Base-by-base conservation (phyloP, 495 filamentous ascomycete genomes). In the Xylaria palmicola region DNA sequence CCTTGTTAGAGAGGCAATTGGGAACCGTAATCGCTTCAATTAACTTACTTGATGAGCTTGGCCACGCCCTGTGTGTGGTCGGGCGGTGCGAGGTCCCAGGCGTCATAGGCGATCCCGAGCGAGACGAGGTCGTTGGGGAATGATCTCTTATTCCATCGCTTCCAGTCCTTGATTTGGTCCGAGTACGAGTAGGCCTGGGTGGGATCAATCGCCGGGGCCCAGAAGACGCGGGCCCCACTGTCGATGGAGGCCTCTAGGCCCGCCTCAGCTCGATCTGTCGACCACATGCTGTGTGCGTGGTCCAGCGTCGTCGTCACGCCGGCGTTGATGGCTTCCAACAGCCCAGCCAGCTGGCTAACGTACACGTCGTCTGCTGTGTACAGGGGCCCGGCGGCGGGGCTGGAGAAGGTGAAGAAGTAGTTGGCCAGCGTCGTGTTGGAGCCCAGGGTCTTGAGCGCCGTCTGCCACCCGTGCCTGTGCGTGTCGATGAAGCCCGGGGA, bases 401-500 rank as follows among this genome's bases (percentile, higher is more conserved):
- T 37, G 7, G 51, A 29, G 17, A 44, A 65, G 2, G 59, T 58
- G 12, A 15, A 0, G 36, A 71, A 26, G 48, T 77, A 74, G 1
- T 69, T 68, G 1, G 68, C 32, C 48, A 76, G 30, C 32, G 62
- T 70, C 4, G 65, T 62, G 30, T 74, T 72, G 1, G 71, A 56
- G 15, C 55, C 62, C 2, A 72, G 49, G 0, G 73, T 75, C 44
- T 75, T 81, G 15, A 82, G 62, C 49, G 73, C 76, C 1, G 83
- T 83, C 68, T 86, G 82, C 82, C 81, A 87, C 8, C 83, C 68
- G 72, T 86, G 83, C 26, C 81, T 78, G 61, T 86, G 84, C 0
- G 84, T 86, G 60, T 86, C 82, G 40, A 86, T 69, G 66, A 86
- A 86, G 0, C 84, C 84, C 1, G 85, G 83, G 0, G 77, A 77